A percentile compares a stretch with the other conserved stretches of the same genome.
phyloP scores from a whole-genome alignment of 148 eudicot species.

The Pouteria glomerata region DNA sequence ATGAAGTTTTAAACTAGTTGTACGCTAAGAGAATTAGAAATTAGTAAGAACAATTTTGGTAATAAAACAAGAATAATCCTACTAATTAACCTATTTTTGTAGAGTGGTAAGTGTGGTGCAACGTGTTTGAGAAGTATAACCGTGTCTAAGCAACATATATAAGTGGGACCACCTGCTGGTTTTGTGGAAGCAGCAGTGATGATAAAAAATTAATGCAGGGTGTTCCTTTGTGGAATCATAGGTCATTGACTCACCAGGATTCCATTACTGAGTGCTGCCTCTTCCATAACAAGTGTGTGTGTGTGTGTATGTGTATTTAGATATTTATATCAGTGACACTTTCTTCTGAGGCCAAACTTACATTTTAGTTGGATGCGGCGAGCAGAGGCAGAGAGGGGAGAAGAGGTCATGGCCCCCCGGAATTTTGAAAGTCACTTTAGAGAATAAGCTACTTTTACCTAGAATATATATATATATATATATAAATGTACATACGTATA shows the following conservation, averaged over 20 bases:
- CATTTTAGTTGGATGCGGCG: constrained; percentile 12
- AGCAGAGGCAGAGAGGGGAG: background rate
- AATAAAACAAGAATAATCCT: too few relatives aligned
- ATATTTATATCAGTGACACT: too few relatives aligned
- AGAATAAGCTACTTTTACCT: background rate
- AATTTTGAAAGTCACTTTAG: background rate
- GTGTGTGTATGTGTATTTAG: too few relatives aligned
- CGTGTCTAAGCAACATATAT: constrained; percentile 13
- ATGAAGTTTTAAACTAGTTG: too few relatives aligned
- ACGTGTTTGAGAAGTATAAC: too few relatives aligned
- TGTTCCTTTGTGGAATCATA: background rate
- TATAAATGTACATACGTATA: too few relatives aligned
- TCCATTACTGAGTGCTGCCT: background rate
- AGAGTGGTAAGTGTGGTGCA: too few relatives aligned
- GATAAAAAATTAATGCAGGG: background rate
- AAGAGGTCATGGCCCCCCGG: constrained; percentile 12
- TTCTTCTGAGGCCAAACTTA: background rate
- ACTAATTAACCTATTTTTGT: too few relatives aligned
- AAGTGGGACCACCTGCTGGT: constrained; percentile 24
- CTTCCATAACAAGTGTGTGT: background rate
- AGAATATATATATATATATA: too few relatives aligned
- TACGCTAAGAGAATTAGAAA: too few relatives aligned
- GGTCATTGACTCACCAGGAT: background rate
- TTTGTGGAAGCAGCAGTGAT: constrained; percentile 10
- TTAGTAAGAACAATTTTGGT: too few relatives aligned